Conservation (phyloP, 2,329 filamentous ascomycete genomes). For the Aspergillus caelatus region DNA sequence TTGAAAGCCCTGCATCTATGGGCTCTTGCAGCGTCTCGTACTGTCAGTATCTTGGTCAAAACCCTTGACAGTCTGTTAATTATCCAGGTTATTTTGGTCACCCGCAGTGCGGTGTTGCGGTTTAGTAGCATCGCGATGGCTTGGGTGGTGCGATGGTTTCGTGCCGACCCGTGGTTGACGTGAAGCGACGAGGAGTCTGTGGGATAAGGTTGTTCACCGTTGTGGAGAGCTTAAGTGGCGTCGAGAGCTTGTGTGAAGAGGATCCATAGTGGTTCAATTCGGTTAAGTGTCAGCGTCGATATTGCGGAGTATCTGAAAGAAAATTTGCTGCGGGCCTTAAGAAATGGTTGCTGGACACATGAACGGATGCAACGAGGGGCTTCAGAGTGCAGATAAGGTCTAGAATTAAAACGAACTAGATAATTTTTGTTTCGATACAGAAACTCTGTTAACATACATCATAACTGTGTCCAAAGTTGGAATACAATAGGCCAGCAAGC, state of each 20-base stretch:
- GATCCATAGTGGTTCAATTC: not conserved
- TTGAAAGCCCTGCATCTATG: not conserved
- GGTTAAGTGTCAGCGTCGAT: not conserved
- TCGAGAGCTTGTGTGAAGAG: not conserved
- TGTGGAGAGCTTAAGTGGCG: not conserved
- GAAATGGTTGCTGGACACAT: too few species aligned
- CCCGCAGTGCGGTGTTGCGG: not conserved
- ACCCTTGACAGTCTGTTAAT: not conserved
- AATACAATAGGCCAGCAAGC: constrained; percentile 12
- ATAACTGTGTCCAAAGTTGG: constrained; percentile 15
- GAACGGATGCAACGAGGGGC: not conserved
- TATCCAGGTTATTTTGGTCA: not conserved
- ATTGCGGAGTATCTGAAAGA: not conserved
- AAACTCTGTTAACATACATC: constrained; percentile 23
- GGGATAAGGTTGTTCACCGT: not conserved
- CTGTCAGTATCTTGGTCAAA: not conserved
- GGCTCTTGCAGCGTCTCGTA: not conserved
- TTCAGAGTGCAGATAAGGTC: not conserved
- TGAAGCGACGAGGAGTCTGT: not conserved
- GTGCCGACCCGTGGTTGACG: not conserved
- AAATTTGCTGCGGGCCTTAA: not conserved
- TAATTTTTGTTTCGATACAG: constrained; percentile 14
- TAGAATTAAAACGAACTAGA: not conserved
- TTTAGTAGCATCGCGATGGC: not conserved
- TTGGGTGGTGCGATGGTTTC: not conserved